Conservation (phyloP, 2,329 filamentous ascomycete genomes). For the Taxawa tesnikishii region DNA sequence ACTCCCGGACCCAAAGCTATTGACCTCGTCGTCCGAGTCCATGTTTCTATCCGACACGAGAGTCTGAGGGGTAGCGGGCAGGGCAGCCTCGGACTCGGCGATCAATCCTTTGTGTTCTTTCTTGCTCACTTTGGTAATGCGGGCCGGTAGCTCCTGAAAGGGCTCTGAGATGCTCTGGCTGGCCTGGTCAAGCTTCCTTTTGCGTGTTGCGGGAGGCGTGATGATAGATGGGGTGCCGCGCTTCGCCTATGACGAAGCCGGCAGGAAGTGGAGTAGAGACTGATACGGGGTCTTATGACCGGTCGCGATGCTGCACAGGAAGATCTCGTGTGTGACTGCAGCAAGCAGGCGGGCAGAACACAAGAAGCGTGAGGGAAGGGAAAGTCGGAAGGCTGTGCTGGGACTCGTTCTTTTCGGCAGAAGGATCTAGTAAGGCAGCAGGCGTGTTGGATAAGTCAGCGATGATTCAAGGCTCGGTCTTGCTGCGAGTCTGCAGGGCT, state of each 20-base stretch:
- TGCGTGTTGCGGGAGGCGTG: conserved; percentile 19
- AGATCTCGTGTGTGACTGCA: no score
- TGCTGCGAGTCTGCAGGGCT: no score
- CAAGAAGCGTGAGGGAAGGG: no score
- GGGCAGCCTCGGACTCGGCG: conserved; percentile 16
- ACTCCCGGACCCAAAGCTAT: conserved; percentile 65
- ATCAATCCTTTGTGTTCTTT: conserved; percentile 22
- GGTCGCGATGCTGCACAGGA: no score
- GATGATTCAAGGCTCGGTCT: no score
- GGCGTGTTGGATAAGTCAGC: no score
- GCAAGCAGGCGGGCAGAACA: no score
- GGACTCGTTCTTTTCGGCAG: no score
- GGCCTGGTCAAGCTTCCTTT: conserved; percentile 20
- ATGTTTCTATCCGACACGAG: conserved; percentile 40
- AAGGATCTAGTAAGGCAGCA: no score
- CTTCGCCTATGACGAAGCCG: conserved; percentile 16
- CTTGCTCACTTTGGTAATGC: conserved; percentile 8
- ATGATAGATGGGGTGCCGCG: conserved; percentile 11
- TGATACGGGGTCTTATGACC: no score
- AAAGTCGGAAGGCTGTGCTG: no score
- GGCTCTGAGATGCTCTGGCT: conserved; percentile 2
- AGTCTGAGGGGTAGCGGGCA: conserved; percentile 37
- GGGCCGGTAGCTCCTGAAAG: conserved; percentile 6
- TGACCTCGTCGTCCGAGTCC: conserved; percentile 93
- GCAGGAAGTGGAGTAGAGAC: conserved; percentile 5